Conservation (phyloP, 2,329 filamentous ascomycete species). For the Colletotrichum neosansevieriae region DNA sequence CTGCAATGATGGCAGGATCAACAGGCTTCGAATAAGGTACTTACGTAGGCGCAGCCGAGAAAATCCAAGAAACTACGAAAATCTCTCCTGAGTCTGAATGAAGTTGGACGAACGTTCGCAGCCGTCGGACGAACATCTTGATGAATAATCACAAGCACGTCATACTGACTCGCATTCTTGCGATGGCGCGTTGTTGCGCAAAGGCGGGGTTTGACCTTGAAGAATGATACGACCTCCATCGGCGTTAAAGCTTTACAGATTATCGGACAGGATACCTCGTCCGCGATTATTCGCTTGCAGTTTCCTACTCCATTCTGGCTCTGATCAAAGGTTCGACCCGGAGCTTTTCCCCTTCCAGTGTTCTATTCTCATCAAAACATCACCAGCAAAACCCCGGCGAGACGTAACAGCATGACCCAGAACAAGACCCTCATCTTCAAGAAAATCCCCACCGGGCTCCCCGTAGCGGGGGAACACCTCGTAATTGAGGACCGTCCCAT, state of each 20-base stretch:
- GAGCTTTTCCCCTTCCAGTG: background rate
- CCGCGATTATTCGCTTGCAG: background rate
- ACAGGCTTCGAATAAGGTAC: too few relatives aligned
- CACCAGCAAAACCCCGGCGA: too few relatives aligned
- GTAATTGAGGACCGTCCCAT: conserved; percentile 75
- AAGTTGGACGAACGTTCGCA: too few relatives aligned
- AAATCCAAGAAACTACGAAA: too few relatives aligned
- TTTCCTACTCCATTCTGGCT: too few relatives aligned
- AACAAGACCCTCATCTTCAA: conserved; percentile 86
- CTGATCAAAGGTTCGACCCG: background rate
- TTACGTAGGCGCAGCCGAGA: too few relatives aligned
- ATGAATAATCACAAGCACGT: conserved; percentile 23
- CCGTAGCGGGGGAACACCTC: conserved; percentile 78
- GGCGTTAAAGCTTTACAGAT: conserved; percentile 10
- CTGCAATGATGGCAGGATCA: too few relatives aligned
- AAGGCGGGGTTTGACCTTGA: conserved; percentile 17
- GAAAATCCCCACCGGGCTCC: conserved; percentile 72
- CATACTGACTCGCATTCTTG: conserved; percentile 7
- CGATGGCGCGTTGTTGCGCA: background rate
- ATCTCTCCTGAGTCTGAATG: too few relatives aligned
- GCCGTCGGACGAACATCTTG: background rate
- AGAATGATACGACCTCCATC: background rate
- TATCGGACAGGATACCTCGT: background rate
- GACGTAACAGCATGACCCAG: conserved; percentile 55
- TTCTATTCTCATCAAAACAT: background rate